These are phyloP conservation scores for Insectozyma bohioensis DNA, from an alignment of 1,139 yeast species.

Conservation along the genomic window DNA sequence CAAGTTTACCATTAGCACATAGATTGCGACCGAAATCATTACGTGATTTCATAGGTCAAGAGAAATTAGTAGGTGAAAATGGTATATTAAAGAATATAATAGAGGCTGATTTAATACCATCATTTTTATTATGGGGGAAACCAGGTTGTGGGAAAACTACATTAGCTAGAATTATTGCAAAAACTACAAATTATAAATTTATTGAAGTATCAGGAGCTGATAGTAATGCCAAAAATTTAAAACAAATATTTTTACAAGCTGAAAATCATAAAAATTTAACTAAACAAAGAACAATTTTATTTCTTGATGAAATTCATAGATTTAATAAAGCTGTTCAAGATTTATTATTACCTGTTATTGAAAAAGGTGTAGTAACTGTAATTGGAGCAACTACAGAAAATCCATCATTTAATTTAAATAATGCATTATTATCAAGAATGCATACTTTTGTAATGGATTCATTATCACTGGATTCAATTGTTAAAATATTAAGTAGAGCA, in stretches of 20 bases:
- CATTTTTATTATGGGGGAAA: conserved; percentile 92
- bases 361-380: conserved; percentile 61
- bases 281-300: conserved; percentile 71
- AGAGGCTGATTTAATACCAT: conserved; percentile 63
- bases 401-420: conserved; percentile 87
- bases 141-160: conserved; percentile 98
- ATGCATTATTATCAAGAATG: conserved; percentile 85
- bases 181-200: conserved; percentile 54
- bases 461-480: conserved; percentile 53
- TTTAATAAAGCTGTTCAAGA: conserved; percentile 92
- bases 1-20: conserved; percentile 79
- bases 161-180: conserved; percentile 58
- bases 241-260: conserved; percentile 72
- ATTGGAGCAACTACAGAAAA: conserved; percentile 98
- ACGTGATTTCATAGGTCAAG: conserved; percentile 84
- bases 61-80: conserved; percentile 68
- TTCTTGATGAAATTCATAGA: conserved; percentile 91
- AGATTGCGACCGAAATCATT: conserved; percentile 72
- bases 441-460: conserved; percentile 81
- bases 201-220: conserved; percentile 87
- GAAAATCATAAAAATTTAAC: conserved; percentile 65
- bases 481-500: conserved; percentile 61
- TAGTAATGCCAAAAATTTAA: conserved; percentile 67
- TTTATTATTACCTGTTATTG: conserved; percentile 70
- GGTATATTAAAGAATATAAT: conserved; percentile 76